Conservation (phyloP, 805 yeast genomes). For the Wickerhamomyces alni region DNA sequence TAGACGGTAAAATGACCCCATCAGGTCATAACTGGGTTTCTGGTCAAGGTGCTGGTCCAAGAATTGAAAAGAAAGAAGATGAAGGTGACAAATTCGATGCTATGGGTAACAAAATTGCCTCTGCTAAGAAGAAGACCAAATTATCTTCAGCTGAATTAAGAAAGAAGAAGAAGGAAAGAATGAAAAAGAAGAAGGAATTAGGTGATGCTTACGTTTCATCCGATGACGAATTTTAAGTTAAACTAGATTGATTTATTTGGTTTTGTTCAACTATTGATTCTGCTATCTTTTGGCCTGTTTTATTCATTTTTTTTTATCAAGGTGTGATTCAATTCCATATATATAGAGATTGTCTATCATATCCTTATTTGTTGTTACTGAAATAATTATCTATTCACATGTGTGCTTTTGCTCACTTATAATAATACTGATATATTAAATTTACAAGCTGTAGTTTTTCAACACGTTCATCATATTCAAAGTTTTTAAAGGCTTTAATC, state of each 20-base stretch:
- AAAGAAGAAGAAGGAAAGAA: constrained; percentile 99
- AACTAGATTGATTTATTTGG: background rate
- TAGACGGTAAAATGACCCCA: constrained; percentile 98
- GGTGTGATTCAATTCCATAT: background rate
- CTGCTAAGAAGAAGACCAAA: constrained; percentile 95
- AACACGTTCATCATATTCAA: too few relatives aligned
- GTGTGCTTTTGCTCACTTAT: background rate
- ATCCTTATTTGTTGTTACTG: background rate
- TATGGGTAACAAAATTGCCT: constrained; percentile 99
- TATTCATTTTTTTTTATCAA: background rate
- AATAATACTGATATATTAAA: too few relatives aligned
- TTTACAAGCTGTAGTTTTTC: too few relatives aligned
- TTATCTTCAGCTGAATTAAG: constrained; percentile 98
- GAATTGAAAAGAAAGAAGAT: constrained; percentile 92
- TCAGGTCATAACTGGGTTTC: constrained; percentile 99
- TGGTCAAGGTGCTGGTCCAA: constrained; percentile 99
- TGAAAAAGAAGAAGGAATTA: constrained; percentile 99
- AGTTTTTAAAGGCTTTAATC: too few relatives aligned
- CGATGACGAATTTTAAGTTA: constrained; percentile 55
- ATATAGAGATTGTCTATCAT: background rate
- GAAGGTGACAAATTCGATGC: constrained; percentile 99
- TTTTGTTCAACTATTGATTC: too few relatives aligned
- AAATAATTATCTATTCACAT: background rate
- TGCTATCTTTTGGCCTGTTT: background rate
- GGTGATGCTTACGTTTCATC: constrained; percentile 99